Conservation (phyloP, 2,329 filamentous ascomycete genomes). For the Pseudogymnoascus destructans region DNA sequence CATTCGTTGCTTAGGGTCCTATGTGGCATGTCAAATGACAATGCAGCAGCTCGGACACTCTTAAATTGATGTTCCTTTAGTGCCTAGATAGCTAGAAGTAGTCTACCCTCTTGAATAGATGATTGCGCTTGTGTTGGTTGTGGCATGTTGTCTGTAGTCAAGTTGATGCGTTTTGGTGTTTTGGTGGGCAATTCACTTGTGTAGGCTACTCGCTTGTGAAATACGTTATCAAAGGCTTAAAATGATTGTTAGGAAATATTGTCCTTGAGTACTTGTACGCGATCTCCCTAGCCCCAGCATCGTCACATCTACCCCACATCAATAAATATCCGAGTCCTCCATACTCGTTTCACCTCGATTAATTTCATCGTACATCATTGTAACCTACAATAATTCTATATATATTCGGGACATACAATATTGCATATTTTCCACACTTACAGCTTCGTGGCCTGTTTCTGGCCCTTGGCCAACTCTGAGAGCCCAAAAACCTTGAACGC, state of each 20-base stretch:
- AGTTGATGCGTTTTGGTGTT: too few relatives aligned
- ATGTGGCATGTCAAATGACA: too few relatives aligned
- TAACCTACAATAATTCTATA: not conserved
- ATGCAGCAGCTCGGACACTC: too few relatives aligned
- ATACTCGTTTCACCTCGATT: not conserved
- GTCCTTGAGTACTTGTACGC: too few relatives aligned
- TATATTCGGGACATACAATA: not conserved
- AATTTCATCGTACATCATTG: not conserved
- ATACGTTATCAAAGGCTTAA: not conserved
- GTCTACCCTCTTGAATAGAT: too few relatives aligned
- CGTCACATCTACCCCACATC: not conserved
- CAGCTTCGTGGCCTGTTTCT: constrained; percentile 9
- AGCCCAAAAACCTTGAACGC: constrained; percentile 42
- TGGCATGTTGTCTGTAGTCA: too few relatives aligned
- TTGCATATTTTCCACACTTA: not conserved
- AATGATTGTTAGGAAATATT: not conserved
- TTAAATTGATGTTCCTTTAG: too few relatives aligned
- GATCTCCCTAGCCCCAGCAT: not conserved
- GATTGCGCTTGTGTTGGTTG: too few relatives aligned
- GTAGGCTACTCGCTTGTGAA: too few relatives aligned
- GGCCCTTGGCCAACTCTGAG: constrained; percentile 31
- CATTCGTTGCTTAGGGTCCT: too few relatives aligned
- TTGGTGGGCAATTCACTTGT: too few relatives aligned
- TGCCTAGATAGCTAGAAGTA: too few relatives aligned
- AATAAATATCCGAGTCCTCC: not conserved